Base-by-base conservation (phyloP, 345 rosid genomes). In the Eucalyptus shirleyi region DNA sequence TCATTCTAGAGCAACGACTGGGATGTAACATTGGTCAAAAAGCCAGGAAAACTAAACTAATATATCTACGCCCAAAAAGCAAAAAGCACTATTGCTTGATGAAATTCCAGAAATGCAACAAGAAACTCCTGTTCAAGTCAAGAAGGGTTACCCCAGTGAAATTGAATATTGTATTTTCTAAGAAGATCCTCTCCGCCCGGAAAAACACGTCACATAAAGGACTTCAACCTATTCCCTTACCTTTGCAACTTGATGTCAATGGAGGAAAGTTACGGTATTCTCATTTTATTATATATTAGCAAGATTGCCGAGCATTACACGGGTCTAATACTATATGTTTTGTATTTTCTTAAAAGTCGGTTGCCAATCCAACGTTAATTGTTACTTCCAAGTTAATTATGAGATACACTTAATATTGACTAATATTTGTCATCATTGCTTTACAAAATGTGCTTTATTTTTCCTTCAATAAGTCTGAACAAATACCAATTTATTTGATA, bases 161-260 rank as follows among this genome's bases (percentile, higher is more conserved):
- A 26, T 56, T 56, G 30, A 24, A 56, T 23, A 56, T 56, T 56
- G 62, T 56, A 51, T 51, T 51, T 51, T 51, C 0, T 0, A 0
- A 56, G 5, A 9, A 56, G 12, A 56, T 56, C 0, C 30, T 56
- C 62, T 56, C 30, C 3, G 12, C 62, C 0, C 0, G 30, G 62
- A 9, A 5, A 56, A 56, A 56, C 62, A 18, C 2, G 23, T 23
- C 56, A 51, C 9, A 7, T 51, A 51, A 51, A 51, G 56, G 9
- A 18, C 23, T 51, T 51, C 55, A 7, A 51, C 23, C 23, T 23
- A 51, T 51, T 51, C 56, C 56, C 56, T 18, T 51, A 51, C 23
- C 56, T 51, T 51, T 18, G 56, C 23, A 0, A 51, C 56, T 51
- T 51, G 55, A 51, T 51, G 23, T 51, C 23, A 51, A 7, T 51